Conservation (phyloP, 805 yeast genomes). For the Metschnikowia anglica region DNA sequence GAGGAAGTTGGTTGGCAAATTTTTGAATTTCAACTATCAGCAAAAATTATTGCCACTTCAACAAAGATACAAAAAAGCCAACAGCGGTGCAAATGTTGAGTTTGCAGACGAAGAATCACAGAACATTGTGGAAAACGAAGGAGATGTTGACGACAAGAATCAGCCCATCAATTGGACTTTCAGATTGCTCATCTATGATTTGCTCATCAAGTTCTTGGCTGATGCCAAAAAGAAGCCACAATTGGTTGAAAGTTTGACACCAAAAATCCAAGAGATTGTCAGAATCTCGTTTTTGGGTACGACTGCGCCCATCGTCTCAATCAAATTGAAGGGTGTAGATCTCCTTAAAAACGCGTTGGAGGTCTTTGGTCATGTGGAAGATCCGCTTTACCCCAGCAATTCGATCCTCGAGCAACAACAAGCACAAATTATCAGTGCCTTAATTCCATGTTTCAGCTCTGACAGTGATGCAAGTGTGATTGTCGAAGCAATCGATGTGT, state of each 20-base stretch:
- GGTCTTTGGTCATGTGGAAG: slow-evolving; percentile 59
- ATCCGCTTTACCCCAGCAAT: slow-evolving; percentile 68
- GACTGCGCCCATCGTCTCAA: slow-evolving; percentile 60
- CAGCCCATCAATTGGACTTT: slow-evolving; percentile 62
- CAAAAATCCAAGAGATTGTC: slow-evolving; percentile 61
- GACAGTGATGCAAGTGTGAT: slow-evolving; percentile 75
- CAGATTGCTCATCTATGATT: slow-evolving; percentile 47
- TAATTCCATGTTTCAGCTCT: slow-evolving; percentile 77
- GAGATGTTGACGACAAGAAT: slow-evolving; percentile 41
- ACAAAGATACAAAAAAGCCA: slow-evolving; percentile 41
- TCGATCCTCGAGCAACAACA: slow-evolving; percentile 87
- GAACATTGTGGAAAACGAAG: slow-evolving; percentile 37
- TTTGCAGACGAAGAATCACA: slow-evolving; percentile 44
- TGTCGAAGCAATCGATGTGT: slow-evolving; percentile 71
- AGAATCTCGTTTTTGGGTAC: slow-evolving; percentile 80
- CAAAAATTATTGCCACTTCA: slow-evolving; percentile 42
- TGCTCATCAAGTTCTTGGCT: slow-evolving; percentile 44
- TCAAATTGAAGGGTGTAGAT: slow-evolving; percentile 64
- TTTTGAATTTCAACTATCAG: slow-evolving; percentile 38
- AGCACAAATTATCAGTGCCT: slow-evolving; percentile 88
- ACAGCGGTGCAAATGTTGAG: slow-evolving; percentile 22
- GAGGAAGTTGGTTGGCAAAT: slow-evolving; percentile 41
- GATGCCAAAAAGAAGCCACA: slow-evolving; percentile 39
- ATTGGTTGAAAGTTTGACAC: slow-evolving; percentile 42
- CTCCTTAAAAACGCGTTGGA: slow-evolving; percentile 63